Evolutionary conservation across 2,329 filamentous ascomycete genomes (phyloP), one percentile per base, ranked within the genome.

Genomic region (Diaporthe batatas): DNA sequence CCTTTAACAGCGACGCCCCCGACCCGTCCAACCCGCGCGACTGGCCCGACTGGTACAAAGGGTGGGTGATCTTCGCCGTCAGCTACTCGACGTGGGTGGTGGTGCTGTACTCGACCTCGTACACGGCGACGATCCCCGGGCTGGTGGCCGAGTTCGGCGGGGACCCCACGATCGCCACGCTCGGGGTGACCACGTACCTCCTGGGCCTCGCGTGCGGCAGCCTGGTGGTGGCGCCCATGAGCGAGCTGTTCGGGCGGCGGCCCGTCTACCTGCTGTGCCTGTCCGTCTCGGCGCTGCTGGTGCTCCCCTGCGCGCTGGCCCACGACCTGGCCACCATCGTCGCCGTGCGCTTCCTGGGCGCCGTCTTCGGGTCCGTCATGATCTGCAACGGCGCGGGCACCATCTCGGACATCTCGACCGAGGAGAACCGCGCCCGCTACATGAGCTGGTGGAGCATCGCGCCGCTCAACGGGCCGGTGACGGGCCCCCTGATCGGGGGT

Each of bases 391-490:
- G 92, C 1, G 94, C 95, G 0, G 95, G 95, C 2, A 94, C 92
- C 10, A 89, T 98, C 14, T 91, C 93, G 36, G 95, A 98, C 80
- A 92, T 98, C 65, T 91, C 94, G n/a, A 87, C 88, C 18, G 93
- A 96, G 58, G 91, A 97, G 64, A 91, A 93, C 78, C 91, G 95
- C 21, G 94, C 94, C 2, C 83, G 96, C n/a, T 92, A 92, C 54
- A 94, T 98, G 82, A 94, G 91, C 6, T 86, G 97, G 44, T 98
- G 94, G 91, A 90, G 88, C 74, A 91, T 98, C 70, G 95, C 94
- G 0, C 95, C 95, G 0, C 89, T 97, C 80, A 97, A 97, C 78
- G 95, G 93, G 21, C 93, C 87, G 1, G 81, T 82, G 3, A 83
- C 81, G 1, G 81, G 80, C 0, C 92, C 93, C 0, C 83, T 95